These are phyloP conservation scores for Tetraselmis chui DNA, from an alignment of 139 green algal species.

Conservation along the genomic window DNA sequence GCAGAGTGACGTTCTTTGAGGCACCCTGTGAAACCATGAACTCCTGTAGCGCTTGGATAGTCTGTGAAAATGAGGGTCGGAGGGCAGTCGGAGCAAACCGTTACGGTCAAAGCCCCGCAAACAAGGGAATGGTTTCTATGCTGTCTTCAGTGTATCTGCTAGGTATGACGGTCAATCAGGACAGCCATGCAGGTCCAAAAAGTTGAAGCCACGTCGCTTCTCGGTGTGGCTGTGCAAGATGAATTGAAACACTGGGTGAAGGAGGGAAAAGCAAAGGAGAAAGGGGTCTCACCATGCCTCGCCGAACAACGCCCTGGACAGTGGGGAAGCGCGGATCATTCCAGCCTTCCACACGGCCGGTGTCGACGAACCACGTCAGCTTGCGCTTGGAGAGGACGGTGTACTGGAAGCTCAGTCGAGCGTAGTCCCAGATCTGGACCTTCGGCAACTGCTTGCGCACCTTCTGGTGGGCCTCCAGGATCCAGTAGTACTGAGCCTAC, in stretches of 20 bases:
- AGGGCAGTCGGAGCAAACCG: too few relatives aligned
- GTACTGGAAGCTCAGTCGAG: conserved; percentile 61
- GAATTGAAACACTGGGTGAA: too few relatives aligned
- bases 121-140: too few relatives aligned
- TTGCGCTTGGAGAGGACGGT: conserved; percentile 95
- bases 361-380: conserved; percentile 90
- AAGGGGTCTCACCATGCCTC: background rate
- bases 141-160: too few relatives aligned
- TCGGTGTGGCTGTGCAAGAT: too few relatives aligned
- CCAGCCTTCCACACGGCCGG: conserved; percentile 82
- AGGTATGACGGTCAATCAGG: too few relatives aligned
- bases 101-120: too few relatives aligned
- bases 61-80: too few relatives aligned
- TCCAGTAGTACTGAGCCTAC: conserved; percentile 82
- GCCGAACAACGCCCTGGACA: conserved; percentile 54
- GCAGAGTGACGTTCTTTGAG: conserved; percentile 80
- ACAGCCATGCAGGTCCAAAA: too few relatives aligned
- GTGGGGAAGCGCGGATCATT: conserved; percentile 95
- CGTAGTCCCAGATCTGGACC: conserved; percentile 96
- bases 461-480: conserved; percentile 64
- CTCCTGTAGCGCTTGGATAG: conserved; percentile 75
- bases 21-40: conserved; percentile 96
- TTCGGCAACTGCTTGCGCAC: conserved; percentile 62
- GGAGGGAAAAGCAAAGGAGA: background rate
- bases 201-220: too few relatives aligned